phyloP scores from a whole-genome alignment of 225 moss, liverwort and hornwort genomes.

The Asterella californica region DNA sequence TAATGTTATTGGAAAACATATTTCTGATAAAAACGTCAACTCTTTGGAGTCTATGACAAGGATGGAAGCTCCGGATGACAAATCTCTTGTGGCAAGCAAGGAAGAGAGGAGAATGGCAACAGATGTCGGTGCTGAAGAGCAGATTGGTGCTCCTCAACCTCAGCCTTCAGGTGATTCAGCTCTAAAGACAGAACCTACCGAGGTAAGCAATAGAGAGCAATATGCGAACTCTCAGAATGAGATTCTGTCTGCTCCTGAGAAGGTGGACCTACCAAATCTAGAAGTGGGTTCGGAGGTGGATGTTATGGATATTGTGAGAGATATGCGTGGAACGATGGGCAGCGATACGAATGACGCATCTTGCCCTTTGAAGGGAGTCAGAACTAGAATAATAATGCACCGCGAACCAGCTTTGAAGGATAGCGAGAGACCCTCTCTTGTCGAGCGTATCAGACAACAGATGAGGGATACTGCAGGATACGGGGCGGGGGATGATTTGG shows the following conservation, averaged over 20 bases:
- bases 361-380: constrained; percentile 48
- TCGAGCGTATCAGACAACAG: constrained; percentile 79
- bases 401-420: constrained; percentile 33
- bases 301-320: constrained; percentile 53
- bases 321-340: constrained; percentile 19
- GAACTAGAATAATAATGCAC: constrained; percentile 63
- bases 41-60: background rate
- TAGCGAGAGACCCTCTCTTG: constrained; percentile 50
- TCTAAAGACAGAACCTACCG: background rate
- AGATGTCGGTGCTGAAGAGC: background rate
- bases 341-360: constrained; percentile 31
- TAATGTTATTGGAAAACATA: background rate
- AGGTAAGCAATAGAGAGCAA: background rate
- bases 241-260: background rate
- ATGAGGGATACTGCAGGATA: constrained; percentile 69
- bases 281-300: constrained; percentile 20
- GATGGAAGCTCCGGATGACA: background rate
- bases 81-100: background rate
- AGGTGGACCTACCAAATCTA: constrained; percentile 3
- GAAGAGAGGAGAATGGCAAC: background rate
- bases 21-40: background rate
- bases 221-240: constrained; percentile 4
- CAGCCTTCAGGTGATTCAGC: background rate
- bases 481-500: constrained; percentile 59
- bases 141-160: background rate